Percentiles rank a stretch among this genome's conserved stretches.
phyloP scores from a whole-genome alignment of 768 basidiomycete species.

The Mrakia blollopis region DNA sequence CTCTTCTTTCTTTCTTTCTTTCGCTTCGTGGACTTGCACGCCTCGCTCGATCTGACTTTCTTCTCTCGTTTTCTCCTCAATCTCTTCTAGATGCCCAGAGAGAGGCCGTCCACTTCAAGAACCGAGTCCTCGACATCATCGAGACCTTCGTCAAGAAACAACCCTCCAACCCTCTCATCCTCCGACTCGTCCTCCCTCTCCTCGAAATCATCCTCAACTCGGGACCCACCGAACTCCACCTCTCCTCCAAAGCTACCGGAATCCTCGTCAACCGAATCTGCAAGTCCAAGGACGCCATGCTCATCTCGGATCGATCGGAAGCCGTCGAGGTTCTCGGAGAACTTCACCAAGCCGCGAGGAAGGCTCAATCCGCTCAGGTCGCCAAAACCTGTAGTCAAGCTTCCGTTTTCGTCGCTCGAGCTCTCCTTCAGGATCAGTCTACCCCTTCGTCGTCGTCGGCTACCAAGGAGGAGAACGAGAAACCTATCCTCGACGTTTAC shows the following conservation, averaged over 20 bases:
- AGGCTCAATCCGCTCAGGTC: constrained; percentile 58
- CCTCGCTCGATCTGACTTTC: neutral
- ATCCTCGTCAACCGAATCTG: constrained; percentile 68
- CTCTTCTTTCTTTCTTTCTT: neutral
- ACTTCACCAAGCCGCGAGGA: constrained; percentile 68
- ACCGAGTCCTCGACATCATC: constrained; percentile 88
- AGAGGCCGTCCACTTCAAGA: constrained; percentile 93
- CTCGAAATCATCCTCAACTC: constrained; percentile 65
- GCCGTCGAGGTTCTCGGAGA: constrained; percentile 54
- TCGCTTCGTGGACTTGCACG: neutral
- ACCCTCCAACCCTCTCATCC: constrained; percentile 61
- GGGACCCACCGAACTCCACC: constrained; percentile 71
- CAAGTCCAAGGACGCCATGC: constrained; percentile 66
- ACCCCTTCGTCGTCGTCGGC: constrained; percentile 21
- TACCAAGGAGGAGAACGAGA: constrained; percentile 12
- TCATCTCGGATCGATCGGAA: constrained; percentile 47
- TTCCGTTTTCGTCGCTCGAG: constrained; percentile 63
- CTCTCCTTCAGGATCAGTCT: constrained; percentile 47
- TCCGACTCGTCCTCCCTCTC: constrained; percentile 68
- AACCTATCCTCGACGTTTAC: constrained; percentile 56
- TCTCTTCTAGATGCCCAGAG: constrained; percentile 57
- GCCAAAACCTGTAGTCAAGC: constrained; percentile 63
- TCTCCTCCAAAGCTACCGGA: constrained; percentile 80
- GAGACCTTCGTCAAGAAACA: constrained; percentile 77
- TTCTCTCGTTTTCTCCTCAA: neutral